phyloP scores from a whole-genome alignment of 805 yeast genomes.

The Debaryomyces prosopidis region DNA sequence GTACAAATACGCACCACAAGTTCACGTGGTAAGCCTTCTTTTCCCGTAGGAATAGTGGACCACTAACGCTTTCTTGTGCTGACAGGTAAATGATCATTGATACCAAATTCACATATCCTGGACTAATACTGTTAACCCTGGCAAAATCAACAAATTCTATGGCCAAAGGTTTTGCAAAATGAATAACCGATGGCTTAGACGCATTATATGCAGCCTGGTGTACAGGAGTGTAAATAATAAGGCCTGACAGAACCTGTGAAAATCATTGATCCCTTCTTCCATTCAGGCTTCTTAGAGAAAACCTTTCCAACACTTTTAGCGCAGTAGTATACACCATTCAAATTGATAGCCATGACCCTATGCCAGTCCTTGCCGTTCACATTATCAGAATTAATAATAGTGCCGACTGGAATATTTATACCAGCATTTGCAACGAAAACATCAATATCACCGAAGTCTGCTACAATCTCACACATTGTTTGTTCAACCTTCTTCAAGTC shows the following conservation, averaged over 20 bases:
- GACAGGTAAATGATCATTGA: constrained; percentile 18
- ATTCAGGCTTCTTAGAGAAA: constrained; percentile 17
- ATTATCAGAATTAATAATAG: constrained; percentile 19
- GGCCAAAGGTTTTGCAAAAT: constrained; percentile 37
- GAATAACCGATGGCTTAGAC: constrained; percentile 39
- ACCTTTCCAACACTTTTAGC: constrained; percentile 27
- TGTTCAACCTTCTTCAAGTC: constrained; percentile 20
- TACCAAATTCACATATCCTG: constrained; percentile 23
- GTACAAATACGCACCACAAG: constrained; percentile 34
- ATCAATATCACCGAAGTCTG: constrained; percentile 29
- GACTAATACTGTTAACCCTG: constrained; percentile 36
- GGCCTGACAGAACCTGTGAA: constrained; percentile 40
- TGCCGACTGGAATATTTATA: constrained; percentile 30
- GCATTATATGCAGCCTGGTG: constrained; percentile 42
- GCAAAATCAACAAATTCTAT: constrained; percentile 45
- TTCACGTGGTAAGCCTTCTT: constrained; percentile 29
- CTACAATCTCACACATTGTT: constrained; percentile 17
- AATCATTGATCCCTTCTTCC: constrained; percentile 19
- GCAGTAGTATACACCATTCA: constrained; percentile 32
- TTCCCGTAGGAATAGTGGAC: constrained; percentile 30
- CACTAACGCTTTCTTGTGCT: constrained; percentile 26
- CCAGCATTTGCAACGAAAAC: constrained; percentile 35
- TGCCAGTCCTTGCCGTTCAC: constrained; percentile 21
- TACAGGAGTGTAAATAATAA: constrained; percentile 38
- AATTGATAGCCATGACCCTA: constrained; percentile 26